Conservation (phyloP, 768 basidiomycete genomes). For the Baorangia bicolor region DNA sequence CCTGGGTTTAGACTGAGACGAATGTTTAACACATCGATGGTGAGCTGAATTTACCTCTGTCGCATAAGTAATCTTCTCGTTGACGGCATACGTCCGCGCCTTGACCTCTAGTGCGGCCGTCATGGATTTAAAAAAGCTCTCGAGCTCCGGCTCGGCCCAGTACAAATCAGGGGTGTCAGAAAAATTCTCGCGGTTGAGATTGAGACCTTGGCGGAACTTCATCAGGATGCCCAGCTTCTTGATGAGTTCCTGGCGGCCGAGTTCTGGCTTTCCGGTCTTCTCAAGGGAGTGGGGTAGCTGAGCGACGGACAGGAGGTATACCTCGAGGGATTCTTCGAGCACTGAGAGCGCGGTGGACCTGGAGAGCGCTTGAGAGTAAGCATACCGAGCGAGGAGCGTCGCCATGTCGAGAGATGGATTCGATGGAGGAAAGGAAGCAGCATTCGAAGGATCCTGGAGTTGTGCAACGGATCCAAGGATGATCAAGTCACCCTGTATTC, state of each 20-base stretch:
- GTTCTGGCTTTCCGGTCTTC: constrained; percentile 79
- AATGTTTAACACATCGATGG: not conserved
- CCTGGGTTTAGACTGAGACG: constrained; percentile 35
- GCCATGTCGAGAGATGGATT: constrained; percentile 60
- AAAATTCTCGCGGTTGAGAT: constrained; percentile 87
- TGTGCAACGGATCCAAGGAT: constrained; percentile 74
- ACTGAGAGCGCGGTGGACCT: constrained; percentile 86
- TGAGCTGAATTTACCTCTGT: constrained; percentile 50
- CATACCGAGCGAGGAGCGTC: constrained; percentile 83
- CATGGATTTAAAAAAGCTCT: constrained; percentile 84
- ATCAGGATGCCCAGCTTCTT: constrained; percentile 91
- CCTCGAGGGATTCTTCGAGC: constrained; percentile 81
- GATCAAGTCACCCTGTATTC: constrained; percentile 89
- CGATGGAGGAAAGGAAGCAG: constrained; percentile 45
- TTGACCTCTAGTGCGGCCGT: constrained; percentile 86
- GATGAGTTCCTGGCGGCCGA: constrained; percentile 79
- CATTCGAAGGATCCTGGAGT: constrained; percentile 50
- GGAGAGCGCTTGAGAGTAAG: constrained; percentile 88
- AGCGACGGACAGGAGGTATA: constrained; percentile 81
- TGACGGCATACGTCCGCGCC: constrained; percentile 74
- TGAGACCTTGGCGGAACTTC: constrained; percentile 89
- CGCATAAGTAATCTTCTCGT: constrained; percentile 91
- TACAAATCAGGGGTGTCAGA: constrained; percentile 90
- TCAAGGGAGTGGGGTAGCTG: constrained; percentile 73
- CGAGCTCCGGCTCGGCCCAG: constrained; percentile 91